Base-by-base conservation (phyloP, 2,329 filamentous ascomycete genomes). In the Neurospora sp. region DNA sequence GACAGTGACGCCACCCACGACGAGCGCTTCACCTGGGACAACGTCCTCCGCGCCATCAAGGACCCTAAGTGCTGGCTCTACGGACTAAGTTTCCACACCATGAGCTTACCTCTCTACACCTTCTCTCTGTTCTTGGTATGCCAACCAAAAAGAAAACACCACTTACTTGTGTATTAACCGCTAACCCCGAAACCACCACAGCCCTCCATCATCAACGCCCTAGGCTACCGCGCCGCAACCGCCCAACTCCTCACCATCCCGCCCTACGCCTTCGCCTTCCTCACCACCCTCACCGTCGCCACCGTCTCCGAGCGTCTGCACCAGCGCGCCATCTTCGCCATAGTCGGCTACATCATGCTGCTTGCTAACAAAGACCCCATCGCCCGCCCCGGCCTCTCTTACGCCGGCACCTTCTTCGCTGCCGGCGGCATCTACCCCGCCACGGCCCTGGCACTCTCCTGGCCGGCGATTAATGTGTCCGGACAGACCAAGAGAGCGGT, bases 51-150 rank as follows among this genome's bases (percentile, higher is more conserved):
- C 19, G 91, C 91, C 0, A 77, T 92, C 52, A 86, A 83, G 15
- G 89, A 94, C 74, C 86, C 87, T 1, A 92, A 89, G 76, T 89
- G 89, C 75, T 92, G 88, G 88, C 82, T 93, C 0, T 93, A 93
- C 73, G 89, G 89, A 0, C 77, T 92, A 0, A 86, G 85, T 0
- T 92, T 92, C 74, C 90, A 93, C 76, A 92, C 89, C 5, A 88
- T 92, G 83, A 90, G 87, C 70, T 78, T 93, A 12, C 86, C 86
- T 0, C 79, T 87, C 0, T 88, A 88, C 70, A 87, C 85, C 0
- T 78, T 86, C 5, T 83, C 88, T 0, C 77, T 88, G 2, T 88
- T 88, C 69, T 70, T 87, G 79, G 79, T 86, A 75, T 70, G 82
- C 73, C 10, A 15, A 28, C 17, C 19, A 23, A 12, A 0, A 2